phyloP scores from a whole-genome alignment of 768 basidiomycete genomes.

The Xerocomus brunneocitrinus region DNA sequence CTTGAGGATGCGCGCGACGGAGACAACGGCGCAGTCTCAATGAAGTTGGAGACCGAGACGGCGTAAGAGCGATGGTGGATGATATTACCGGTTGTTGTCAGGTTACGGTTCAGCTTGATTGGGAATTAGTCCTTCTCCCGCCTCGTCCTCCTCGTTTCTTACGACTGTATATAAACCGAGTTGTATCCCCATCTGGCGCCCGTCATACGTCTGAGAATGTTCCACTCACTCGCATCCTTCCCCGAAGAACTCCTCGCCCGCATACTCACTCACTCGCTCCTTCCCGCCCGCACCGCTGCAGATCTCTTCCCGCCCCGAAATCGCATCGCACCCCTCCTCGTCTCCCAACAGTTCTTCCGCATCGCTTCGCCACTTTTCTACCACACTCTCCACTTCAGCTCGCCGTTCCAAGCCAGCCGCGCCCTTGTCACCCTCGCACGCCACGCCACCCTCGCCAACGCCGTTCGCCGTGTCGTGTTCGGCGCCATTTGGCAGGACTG shows the following conservation, averaged over 20 bases:
- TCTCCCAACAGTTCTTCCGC: conserved; percentile 48
- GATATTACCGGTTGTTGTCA: not conserved
- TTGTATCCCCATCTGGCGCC: not conserved
- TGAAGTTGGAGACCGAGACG: not conserved
- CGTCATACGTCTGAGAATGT: conserved; percentile 5
- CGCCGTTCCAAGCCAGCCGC: conserved; percentile 35
- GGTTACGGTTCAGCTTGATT: conserved; percentile 10
- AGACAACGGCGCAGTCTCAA: not conserved
- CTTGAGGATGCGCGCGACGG: not conserved
- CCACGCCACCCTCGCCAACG: conserved; percentile 35
- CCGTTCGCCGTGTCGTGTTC: conserved; percentile 41
- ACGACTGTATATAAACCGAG: conserved; percentile 5
- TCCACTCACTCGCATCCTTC: conserved; percentile 25
- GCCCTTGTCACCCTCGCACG: conserved; percentile 36
- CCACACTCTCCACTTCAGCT: conserved; percentile 43
- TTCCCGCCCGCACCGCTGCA: conserved; percentile 20
- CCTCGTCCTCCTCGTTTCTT: not conserved
- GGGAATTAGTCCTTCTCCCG: conserved; percentile 2
- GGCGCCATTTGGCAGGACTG: conserved; percentile 39
- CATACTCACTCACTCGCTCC: conserved; percentile 35
- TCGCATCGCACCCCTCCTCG: conserved; percentile 43
- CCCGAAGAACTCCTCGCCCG: conserved; percentile 46
- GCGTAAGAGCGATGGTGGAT: not conserved
- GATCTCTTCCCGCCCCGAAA: conserved; percentile 19
- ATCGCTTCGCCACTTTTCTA: conserved; percentile 58